These are phyloP conservation scores for Cytospora piceicola DNA, from an alignment of 2,329 filamentous ascomycete genomes.

Conservation along the genomic window DNA sequence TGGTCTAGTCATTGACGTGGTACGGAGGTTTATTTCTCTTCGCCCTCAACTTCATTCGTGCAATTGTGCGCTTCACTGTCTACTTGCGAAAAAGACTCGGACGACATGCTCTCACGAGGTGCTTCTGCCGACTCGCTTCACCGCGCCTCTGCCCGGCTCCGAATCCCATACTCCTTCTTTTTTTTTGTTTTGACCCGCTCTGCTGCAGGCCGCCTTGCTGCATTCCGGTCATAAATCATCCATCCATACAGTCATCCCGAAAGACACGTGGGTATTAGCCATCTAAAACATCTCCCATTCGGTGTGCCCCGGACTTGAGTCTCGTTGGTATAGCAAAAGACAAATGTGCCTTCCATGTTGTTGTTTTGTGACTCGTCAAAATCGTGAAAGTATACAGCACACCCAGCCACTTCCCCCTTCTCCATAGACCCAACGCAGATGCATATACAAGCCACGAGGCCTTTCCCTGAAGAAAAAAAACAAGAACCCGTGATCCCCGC, in stretches of 20 bases:
- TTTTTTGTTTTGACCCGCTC: neutral
- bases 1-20: constrained; percentile 21
- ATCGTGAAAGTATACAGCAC: constrained; percentile 13
- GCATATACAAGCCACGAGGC: constrained; percentile 19
- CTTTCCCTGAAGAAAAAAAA: neutral
- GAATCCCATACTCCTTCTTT: neutral
- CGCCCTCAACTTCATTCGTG: constrained; percentile 8
- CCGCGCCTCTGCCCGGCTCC: neutral
- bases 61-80: constrained; percentile 6
- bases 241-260: constrained; percentile 14
- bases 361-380: constrained; percentile 24
- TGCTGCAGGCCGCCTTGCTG: constrained; percentile 16
- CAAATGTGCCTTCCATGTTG: constrained; percentile 17
- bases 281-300: constrained; percentile 13
- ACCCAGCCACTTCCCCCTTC: neutral
- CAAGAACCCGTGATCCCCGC: constrained; percentile 12
- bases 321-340: constrained; percentile 24
- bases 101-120: neutral
- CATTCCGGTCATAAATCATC: constrained; percentile 10
- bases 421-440: constrained; percentile 3
- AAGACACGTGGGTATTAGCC: constrained; percentile 3
- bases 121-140: neutral
- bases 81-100: neutral
- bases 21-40: constrained; percentile 17
- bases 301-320: constrained; percentile 27